Conservation (phyloP, 225 moss, liverwort and hornwort genomes). For the Takakia lepidozioides region DNA sequence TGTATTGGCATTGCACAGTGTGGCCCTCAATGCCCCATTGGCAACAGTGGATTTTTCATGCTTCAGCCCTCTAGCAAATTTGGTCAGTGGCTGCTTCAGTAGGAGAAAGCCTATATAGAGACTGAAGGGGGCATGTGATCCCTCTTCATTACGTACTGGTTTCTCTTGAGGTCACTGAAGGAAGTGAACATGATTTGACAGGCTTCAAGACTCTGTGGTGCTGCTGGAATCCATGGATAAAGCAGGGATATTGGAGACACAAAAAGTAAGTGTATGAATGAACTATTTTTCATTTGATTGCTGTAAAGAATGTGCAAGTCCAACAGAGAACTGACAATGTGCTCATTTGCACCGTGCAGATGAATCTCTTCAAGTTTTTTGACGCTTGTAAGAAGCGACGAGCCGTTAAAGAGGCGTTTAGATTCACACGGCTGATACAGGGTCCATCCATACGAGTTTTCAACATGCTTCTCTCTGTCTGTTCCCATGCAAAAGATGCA, state of each 20-base stretch:
- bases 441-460: slow-evolving; percentile 52
- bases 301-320: not conserved
- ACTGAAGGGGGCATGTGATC: not conserved
- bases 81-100: not conserved
- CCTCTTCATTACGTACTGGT: not conserved
- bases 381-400: slow-evolving; percentile 59
- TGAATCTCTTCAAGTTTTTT: slow-evolving; percentile 73
- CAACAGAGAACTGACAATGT: not conserved
- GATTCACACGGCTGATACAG: slow-evolving; percentile 57
- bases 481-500: slow-evolving; percentile 71
- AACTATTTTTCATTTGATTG: not conserved
- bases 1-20: not conserved
- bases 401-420: slow-evolving; percentile 69
- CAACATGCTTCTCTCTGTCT: slow-evolving; percentile 91
- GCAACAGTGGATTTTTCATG: not conserved
- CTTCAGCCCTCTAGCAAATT: not conserved
- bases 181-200: slow-evolving; percentile 16
- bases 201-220: slow-evolving; percentile 64
- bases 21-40: no score
- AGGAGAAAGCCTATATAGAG: not conserved
- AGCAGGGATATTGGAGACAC: slow-evolving; percentile 45
- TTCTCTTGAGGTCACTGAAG: not conserved
- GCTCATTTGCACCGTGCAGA: slow-evolving; percentile 29
- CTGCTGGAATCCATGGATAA: slow-evolving; percentile 75
- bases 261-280: slow-evolving; percentile 42